Percentiles rank a stretch among this genome's conserved stretches.
phyloP scores from a whole-genome alignment of 352 stramenopile genomes.

The Phytophthora quininea region DNA sequence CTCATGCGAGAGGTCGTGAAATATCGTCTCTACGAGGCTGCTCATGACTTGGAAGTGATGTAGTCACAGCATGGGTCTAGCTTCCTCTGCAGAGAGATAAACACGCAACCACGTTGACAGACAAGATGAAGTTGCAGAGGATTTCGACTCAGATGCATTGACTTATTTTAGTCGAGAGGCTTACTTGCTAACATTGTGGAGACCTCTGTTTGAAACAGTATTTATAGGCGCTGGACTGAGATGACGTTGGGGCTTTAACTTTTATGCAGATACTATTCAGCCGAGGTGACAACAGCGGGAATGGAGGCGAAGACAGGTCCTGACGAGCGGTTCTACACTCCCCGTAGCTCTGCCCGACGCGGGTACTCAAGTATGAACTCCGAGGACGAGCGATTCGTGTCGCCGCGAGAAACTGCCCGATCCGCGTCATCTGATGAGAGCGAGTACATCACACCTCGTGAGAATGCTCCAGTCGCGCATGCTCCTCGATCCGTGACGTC shows the following conservation, averaged over 20 bases:
- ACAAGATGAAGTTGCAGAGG: slow-evolving; percentile 11
- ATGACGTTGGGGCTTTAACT: not conserved
- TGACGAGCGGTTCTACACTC: slow-evolving; percentile 74
- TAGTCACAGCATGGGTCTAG: slow-evolving; percentile 15
- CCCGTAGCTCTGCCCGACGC: slow-evolving; percentile 57
- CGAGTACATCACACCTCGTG: slow-evolving; percentile 60
- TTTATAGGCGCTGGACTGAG: slow-evolving; percentile 21
- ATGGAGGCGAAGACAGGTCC: slow-evolving; percentile 53
- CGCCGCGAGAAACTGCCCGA: slow-evolving; percentile 57
- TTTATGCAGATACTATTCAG: slow-evolving; percentile 18
- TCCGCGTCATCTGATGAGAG: slow-evolving; percentile 72
- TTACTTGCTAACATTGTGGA: slow-evolving; percentile 9
- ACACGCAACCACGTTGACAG: slow-evolving; percentile 42
- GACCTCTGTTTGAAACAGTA: slow-evolving; percentile 11
- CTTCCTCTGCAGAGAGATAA: slow-evolving; percentile 28
- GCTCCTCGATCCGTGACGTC: slow-evolving; percentile 7
- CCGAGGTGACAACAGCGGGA: not conserved
- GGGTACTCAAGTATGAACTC: slow-evolving; percentile 61
- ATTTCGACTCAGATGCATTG: not conserved
- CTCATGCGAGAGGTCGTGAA: not conserved
- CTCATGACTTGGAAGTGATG: slow-evolving; percentile 5
- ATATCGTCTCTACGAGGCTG: not conserved
- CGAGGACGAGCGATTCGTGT: slow-evolving; percentile 69
- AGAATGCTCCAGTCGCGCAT: slow-evolving; percentile 25
- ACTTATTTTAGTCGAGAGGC: slow-evolving; percentile 15